Conservation (phyloP, 2,329 filamentous ascomycete genomes). For the Aspergillus sojae region DNA sequence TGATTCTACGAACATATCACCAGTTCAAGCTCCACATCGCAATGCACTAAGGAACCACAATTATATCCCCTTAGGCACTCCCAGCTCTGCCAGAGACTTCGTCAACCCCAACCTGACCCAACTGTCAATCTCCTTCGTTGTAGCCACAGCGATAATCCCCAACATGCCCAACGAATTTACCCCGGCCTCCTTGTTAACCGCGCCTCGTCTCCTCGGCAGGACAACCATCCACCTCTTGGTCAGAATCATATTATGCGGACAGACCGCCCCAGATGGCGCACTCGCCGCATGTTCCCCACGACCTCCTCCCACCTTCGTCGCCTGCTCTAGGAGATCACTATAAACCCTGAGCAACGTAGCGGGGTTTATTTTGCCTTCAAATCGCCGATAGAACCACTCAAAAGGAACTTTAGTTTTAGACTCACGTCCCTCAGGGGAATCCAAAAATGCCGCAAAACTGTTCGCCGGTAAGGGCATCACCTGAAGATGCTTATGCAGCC, state of each 20-base stretch:
- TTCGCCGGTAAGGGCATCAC: neutral
- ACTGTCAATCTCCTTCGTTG: neutral
- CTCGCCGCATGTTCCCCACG: neutral
- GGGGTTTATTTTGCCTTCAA: neutral
- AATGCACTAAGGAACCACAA: too few species aligned
- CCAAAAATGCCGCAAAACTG: conserved; percentile 4
- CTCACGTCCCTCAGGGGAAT: neutral
- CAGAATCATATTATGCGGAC: conserved; percentile 1
- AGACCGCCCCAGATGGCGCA: neutral
- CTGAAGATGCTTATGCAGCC: conserved; percentile 6
- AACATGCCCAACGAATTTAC: conserved; percentile 6
- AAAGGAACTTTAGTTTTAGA: neutral
- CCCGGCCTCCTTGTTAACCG: conserved; percentile 1
- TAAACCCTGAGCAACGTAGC: neutral
- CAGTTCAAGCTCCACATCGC: too few species aligned
- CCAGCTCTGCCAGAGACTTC: neutral
- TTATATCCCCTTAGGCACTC: neutral
- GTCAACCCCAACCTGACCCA: neutral
- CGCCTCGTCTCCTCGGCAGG: neutral
- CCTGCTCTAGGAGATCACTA: neutral
- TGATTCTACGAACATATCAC: too few species aligned
- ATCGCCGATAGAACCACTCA: neutral
- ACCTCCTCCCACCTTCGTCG: neutral
- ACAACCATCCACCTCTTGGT: neutral
- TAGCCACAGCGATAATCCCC: conserved; percentile 1